Percentiles rank a stretch among this genome's conserved stretches.
Conservation (phyloP, 2,329 filamentous ascomycete genomes). For the Colletotrichum tanaceti region DNA sequence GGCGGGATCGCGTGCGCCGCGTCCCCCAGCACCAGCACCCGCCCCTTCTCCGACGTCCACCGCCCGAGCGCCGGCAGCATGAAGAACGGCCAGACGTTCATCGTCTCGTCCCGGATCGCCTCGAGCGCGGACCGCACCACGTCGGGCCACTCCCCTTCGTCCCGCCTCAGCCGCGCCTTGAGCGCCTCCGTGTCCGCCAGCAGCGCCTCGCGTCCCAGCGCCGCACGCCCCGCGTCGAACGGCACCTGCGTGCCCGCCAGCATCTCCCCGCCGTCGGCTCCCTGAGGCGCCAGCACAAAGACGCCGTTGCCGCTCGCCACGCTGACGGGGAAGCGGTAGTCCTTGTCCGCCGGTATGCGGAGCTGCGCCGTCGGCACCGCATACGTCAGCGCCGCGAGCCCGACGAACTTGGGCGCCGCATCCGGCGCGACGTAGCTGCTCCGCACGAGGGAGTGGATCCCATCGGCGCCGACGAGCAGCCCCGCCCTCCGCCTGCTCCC, state of each 20-base stretch:
- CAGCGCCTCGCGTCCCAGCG: constrained; percentile 57
- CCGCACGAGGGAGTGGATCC: constrained; percentile 68
- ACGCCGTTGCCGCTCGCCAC: constrained; percentile 58
- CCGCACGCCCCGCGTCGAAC: constrained; percentile 50
- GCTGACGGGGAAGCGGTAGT: constrained; percentile 56
- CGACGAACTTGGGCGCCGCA: constrained; percentile 61
- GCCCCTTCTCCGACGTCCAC: constrained; percentile 54
- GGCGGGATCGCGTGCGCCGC: constrained; percentile 62
- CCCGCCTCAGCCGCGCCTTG: constrained; percentile 50
- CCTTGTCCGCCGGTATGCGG: constrained; percentile 44
- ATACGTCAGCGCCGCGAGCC: constrained; percentile 55
- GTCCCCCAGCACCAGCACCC: constrained; percentile 60
- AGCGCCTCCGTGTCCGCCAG: constrained; percentile 52
- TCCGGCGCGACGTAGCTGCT: constrained; percentile 60
- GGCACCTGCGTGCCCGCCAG: constrained; percentile 55
- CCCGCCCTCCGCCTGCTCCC: constrained; percentile 54
- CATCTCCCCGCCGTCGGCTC: constrained; percentile 54
- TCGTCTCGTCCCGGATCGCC: constrained; percentile 45
- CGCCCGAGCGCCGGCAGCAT: constrained; percentile 58
- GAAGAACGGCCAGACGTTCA: constrained; percentile 64
- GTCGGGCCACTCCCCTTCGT: constrained; percentile 51
- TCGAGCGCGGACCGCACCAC: constrained; percentile 51
- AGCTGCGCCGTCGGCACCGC: constrained; percentile 53
- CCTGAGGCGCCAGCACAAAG: constrained; percentile 63
- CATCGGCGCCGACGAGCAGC: constrained; percentile 67